Evolutionary conservation across 2,329 filamentous ascomycete genomes (phyloP).

Genomic region (Neurospora sp.): DNA sequence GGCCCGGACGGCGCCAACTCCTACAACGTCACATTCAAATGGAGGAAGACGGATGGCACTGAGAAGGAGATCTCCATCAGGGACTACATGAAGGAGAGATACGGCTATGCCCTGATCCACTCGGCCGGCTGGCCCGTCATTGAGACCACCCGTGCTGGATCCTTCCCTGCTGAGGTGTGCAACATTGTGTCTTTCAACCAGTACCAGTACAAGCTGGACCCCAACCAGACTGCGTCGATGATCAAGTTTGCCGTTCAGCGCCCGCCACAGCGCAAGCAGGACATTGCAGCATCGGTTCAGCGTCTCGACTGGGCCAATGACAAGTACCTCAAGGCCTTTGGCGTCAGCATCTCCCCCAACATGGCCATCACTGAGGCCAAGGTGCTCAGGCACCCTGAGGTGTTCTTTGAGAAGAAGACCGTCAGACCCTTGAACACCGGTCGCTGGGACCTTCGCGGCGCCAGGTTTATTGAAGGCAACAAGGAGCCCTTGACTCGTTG

Average conservation of each 20-base stretch:
- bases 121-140: conserved; percentile 43
- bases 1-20: conserved; percentile 37
- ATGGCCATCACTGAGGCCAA: conserved; percentile 62
- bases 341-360: conserved; percentile 53
- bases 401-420: conserved; percentile 50
- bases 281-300: conserved; percentile 56
- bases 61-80: conserved; percentile 33
- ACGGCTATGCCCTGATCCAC: conserved; percentile 28
- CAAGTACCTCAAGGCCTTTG: conserved; percentile 60
- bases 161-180: conserved; percentile 54
- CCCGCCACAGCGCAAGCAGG: conserved; percentile 54
- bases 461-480: conserved; percentile 65
- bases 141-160: conserved; percentile 41
- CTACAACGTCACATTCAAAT: conserved; percentile 45
- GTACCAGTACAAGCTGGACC: conserved; percentile 52
- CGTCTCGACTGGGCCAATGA: conserved; percentile 62
- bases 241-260: conserved; percentile 85
- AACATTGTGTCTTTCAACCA: conserved; percentile 43
- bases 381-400: conserved; percentile 58
- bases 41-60: conserved; percentile 27
- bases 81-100: conserved; percentile 41
- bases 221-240: conserved; percentile 66
- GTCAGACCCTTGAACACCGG: conserved; percentile 56
- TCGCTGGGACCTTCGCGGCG: conserved; percentile 79
- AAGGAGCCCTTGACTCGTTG: conserved; percentile 54